These are phyloP conservation scores for Clonostachys solani DNA, from an alignment of 2,329 filamentous ascomycete genomes.

Conservation along the genomic window DNA sequence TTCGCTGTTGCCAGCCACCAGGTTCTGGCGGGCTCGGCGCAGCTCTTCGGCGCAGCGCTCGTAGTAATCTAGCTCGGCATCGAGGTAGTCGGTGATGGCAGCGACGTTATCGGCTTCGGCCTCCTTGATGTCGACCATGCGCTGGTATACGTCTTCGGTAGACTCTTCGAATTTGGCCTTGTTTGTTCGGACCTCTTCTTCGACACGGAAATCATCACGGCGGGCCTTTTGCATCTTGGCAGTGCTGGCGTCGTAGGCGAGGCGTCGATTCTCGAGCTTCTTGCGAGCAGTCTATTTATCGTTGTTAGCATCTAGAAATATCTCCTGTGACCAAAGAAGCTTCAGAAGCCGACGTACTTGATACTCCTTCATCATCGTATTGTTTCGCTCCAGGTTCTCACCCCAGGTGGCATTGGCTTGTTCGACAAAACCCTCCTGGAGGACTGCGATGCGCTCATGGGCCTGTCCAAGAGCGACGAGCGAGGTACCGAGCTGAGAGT, in stretches of 20 bases:
- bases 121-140: conserved; percentile 97
- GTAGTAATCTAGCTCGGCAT: conserved; percentile 86
- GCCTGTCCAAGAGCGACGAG: conserved; percentile 75
- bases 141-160: conserved; percentile 82
- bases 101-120: conserved; percentile 78
- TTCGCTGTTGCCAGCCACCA: conserved; percentile 26
- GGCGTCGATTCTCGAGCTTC: conserved; percentile 85
- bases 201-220: conserved; percentile 87
- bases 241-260: conserved; percentile 87
- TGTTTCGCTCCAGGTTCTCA: conserved; percentile 82
- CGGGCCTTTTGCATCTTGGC: conserved; percentile 91
- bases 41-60: conserved; percentile 87
- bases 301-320: neutral
- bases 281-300: conserved; percentile 64
- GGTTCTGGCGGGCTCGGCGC: conserved; percentile 41
- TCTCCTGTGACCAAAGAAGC: neutral
- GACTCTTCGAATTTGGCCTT: conserved; percentile 97
- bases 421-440: conserved; percentile 79
- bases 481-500: conserved; percentile 89
- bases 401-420: conserved; percentile 81
- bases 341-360: conserved; percentile 55
- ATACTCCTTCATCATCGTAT: conserved; percentile 97
- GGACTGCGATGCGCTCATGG: conserved; percentile 80
- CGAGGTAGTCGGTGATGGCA: conserved; percentile 77
- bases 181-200: conserved; percentile 86